Base-by-base conservation (phyloP, 192 early-diverging fungal genomes). In the Podila epigama region DNA sequence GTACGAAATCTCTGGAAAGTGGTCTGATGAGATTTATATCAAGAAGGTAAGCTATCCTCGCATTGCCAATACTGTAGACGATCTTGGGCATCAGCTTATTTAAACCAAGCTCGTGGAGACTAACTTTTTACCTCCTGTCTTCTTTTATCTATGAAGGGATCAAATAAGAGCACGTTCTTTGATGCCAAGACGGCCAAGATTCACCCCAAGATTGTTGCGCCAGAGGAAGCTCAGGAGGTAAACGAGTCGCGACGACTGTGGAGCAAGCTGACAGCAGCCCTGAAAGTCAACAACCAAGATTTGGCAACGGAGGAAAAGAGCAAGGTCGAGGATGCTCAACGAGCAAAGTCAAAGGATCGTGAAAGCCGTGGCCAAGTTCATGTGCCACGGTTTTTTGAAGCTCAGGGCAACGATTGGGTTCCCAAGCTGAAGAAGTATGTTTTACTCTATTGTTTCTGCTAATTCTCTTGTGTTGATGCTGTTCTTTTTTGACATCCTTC, bases 1-100 rank as follows among this genome's bases (percentile, higher is more conserved):
- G 36, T 93, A 90, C 63, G 92, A 91, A n/a, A 88, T 97, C 55
- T 82, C 82, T n/a, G 97, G 97, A 31, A 91, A 92, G 66, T 98
- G 97, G 97, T 88, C 92, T 20, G 89, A 90, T 20, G 80, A 84
- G 31, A 88, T 95, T 33, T 85, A 86, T 33, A 82, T 89, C 31
- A 89, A 86, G 55, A 79, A 73, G 68, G 61, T 63, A 69, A 75
- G 52, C 7, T 2, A n/a, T 44, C 1, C 15, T 44, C 6, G 20
- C 41, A 44, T 27, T 10, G 18, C 34, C 16, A 52, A 44, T 5
- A 10, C 5, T 44, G 41, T n/a, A n/a, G 20, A 20, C 22, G 12
- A n/a, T 3, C 0, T 39, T 41, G 41, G 37, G 37, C 18, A 15
- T 31, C 31, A 27, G 42, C 28, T 39, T 3, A 31, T 79, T n/a